These are phyloP conservation scores for Tetradesmus obliquus DNA, from an alignment of 139 green algal genomes.

Conservation along the genomic window DNA sequence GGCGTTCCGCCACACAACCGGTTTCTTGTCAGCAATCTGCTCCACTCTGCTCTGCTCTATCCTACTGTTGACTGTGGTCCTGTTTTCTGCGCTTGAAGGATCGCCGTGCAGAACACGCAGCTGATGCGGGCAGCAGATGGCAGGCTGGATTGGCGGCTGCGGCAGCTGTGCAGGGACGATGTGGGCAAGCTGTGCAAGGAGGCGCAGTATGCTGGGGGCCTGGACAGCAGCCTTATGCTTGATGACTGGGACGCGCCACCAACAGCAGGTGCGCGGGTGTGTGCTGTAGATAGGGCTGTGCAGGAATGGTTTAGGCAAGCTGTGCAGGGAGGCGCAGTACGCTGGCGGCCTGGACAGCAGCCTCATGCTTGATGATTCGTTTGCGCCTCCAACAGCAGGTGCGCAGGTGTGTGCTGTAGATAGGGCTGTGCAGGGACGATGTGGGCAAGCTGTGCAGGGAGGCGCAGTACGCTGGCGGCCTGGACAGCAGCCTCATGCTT, in stretches of 20 bases:
- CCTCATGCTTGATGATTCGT: slow-evolving; percentile 29
- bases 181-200: not conserved
- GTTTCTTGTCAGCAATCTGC: not conserved
- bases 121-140: slow-evolving; percentile 48
- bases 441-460: not conserved
- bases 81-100: not conserved
- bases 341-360: not conserved
- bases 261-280: not conserved
- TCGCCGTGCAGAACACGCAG: not conserved
- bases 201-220: not conserved
- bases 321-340: slow-evolving; percentile 1
- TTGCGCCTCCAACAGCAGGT: not conserved
- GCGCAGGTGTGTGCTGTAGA: not conserved
- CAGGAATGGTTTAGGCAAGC: not conserved
- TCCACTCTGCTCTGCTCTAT: not conserved
- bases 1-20: no score
- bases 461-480: not conserved
- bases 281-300: not conserved
- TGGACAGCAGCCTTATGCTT: not conserved
- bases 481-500: not conserved
- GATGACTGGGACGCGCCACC: slow-evolving; percentile 20
- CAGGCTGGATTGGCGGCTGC: slow-evolving; percentile 49
- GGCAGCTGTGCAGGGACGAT: not conserved
- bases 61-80: not conserved
- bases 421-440: not conserved